These are phyloP conservation scores for Nicotiana otophora DNA, from an alignment of 257 asterid species.

Conservation along the genomic window DNA sequence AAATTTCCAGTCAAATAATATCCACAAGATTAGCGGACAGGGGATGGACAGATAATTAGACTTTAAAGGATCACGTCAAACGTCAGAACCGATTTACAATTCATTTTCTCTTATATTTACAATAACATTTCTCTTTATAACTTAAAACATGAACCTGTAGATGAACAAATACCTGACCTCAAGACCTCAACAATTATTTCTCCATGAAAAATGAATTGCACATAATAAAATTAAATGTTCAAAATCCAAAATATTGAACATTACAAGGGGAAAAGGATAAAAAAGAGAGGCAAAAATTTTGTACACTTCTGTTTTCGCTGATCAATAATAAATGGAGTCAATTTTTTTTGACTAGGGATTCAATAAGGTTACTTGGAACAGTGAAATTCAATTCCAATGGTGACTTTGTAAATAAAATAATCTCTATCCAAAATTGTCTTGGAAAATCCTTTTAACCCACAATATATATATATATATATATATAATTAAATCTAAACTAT, in stretches of 20 bases:
- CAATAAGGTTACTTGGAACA: no score
- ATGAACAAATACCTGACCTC: conserved; percentile 2
- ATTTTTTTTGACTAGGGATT: no score
- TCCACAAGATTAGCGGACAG: not conserved
- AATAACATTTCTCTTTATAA: not conserved
- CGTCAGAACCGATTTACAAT: not conserved
- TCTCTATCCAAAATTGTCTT: no score
- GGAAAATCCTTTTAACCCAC: no score
- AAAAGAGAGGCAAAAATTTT: not conserved
- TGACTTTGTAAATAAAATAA: no score
- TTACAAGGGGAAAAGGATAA: not conserved
- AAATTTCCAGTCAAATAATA: not conserved
- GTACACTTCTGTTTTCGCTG: no score
- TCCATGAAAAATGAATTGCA: not conserved
- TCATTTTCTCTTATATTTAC: not conserved
- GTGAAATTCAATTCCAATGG: no score
- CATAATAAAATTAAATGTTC: not conserved
- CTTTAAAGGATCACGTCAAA: not conserved
- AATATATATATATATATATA: no score
- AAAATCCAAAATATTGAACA: not conserved
- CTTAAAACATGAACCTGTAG: conserved; percentile 2
- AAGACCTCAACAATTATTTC: conserved; percentile 4
- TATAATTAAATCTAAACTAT: no score
- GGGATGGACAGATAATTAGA: not conserved
- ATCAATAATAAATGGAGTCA: no score